Evolutionary conservation across 148 eudicot species (phyloP).

Genomic region (Chenopodium formosanum): DNA sequence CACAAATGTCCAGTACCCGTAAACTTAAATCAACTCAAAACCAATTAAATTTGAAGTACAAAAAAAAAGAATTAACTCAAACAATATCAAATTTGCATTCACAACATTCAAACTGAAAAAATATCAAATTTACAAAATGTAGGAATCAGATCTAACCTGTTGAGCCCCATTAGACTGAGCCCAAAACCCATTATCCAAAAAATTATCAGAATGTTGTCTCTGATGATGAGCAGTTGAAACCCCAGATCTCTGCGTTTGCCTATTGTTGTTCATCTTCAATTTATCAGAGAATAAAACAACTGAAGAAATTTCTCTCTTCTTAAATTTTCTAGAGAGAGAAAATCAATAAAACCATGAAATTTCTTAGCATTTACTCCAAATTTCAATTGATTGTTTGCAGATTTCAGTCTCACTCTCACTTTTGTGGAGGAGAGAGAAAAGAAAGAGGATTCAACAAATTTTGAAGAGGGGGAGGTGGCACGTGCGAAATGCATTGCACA

Average conservation of each 20-base stretch:
- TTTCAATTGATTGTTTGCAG: not conserved
- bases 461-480: conserved; percentile 27
- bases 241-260: conserved; percentile 76
- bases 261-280: conserved; percentile 35
- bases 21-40: not conserved
- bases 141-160: conserved; percentile 39
- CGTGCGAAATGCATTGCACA: conserved; percentile 30
- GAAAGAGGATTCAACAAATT: conserved; percentile 17
- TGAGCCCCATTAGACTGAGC: conserved; percentile 66
- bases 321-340: conserved; percentile 1
- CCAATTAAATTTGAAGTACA: not conserved
- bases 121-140: not conserved
- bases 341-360: conserved; percentile 15
- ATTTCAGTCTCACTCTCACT: conserved; percentile 1
- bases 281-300: not conserved
- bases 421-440: conserved; percentile 14
- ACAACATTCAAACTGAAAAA: too few species aligned
- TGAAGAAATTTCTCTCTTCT: not conserved
- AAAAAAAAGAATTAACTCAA: not conserved
- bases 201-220: conserved; percentile 80
- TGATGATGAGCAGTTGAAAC: conserved; percentile 68
- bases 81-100: not conserved
- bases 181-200: conserved; percentile 75
- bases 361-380: conserved; percentile 9
- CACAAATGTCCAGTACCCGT: not conserved